Conservation (phyloP, 805 yeast genomes). For the Candida dendrica region DNA sequence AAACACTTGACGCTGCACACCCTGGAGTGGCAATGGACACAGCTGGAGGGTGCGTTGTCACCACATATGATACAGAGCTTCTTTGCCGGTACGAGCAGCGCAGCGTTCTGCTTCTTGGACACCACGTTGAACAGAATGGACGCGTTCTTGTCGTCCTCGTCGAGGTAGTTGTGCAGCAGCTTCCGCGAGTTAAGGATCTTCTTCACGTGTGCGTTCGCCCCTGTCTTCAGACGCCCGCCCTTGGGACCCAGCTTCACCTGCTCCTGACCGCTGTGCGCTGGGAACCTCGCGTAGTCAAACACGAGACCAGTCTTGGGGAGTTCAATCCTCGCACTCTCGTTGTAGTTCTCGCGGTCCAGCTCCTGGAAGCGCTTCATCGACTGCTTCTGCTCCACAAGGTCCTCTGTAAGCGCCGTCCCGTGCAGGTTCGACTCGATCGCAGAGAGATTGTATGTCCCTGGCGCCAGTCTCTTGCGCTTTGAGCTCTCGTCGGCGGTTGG, state of each 20-base stretch:
- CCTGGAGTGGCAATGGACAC: slow-evolving; percentile 34
- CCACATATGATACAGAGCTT: slow-evolving; percentile 42
- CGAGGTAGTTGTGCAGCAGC: slow-evolving; percentile 32
- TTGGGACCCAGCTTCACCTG: slow-evolving; percentile 1
- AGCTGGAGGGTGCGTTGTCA: slow-evolving; percentile 31
- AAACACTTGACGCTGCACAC: slow-evolving; percentile 35
- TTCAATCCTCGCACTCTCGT: slow-evolving; percentile 30
- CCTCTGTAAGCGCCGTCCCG: slow-evolving; percentile 20
- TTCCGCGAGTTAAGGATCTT: slow-evolving; percentile 33
- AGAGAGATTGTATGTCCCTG: slow-evolving; percentile 21
- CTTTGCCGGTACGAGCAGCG: slow-evolving; percentile 26
- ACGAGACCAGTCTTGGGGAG: slow-evolving; percentile 25
- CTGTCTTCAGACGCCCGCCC: slow-evolving; percentile 9
- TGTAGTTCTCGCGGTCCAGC: slow-evolving; percentile 36
- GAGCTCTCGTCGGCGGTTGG: slow-evolving; percentile 2
- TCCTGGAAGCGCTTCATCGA: slow-evolving; percentile 33
- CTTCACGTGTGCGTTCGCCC: slow-evolving; percentile 26
- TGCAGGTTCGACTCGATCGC: slow-evolving; percentile 18
- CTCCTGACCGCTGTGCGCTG: slow-evolving; percentile 1
- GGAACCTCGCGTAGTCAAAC: slow-evolving; percentile 15
- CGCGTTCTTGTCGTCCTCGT: slow-evolving; percentile 33
- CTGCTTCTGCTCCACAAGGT: slow-evolving; percentile 25
- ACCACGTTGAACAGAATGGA: slow-evolving; percentile 21
- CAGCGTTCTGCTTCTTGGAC: slow-evolving; percentile 22
- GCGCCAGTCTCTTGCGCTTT: slow-evolving; percentile 17